phyloP scores from a whole-genome alignment of 768 basidiomycete species.

The Lactifluus hygrophoroides region DNA sequence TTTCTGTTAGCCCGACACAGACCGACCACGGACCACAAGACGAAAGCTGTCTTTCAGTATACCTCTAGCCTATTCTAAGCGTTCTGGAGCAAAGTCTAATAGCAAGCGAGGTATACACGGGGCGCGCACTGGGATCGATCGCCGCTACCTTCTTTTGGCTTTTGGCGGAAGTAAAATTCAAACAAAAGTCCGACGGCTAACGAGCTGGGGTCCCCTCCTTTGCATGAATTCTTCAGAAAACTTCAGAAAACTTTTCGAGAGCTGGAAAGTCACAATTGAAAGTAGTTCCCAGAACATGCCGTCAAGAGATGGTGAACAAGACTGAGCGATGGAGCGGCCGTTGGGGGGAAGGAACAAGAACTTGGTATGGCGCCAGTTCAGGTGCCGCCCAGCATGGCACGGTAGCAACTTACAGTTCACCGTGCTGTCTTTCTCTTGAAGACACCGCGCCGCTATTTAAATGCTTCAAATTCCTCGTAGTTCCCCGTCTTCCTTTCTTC shows the following conservation, averaged over 20 bases:
- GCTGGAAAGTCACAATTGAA: neutral
- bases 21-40: neutral
- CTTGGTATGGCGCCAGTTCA: slow-evolving; percentile 4
- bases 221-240: too few species aligned
- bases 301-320: neutral
- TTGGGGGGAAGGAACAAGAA: neutral
- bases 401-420: neutral
- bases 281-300: neutral
- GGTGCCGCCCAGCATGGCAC: neutral
- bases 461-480: neutral
- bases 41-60: neutral
- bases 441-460: slow-evolving; percentile 14
- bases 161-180: slow-evolving; percentile 8
- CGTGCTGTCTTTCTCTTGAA: neutral
- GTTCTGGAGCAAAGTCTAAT: neutral
- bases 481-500: slow-evolving; percentile 1
- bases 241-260: too few species aligned
- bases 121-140: slow-evolving; percentile 3
- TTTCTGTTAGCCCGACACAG: neutral
- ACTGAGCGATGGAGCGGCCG: neutral
- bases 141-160: slow-evolving; percentile 8
- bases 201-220: too few species aligned
- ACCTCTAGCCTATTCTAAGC: neutral
- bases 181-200: neutral
- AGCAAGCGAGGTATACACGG: neutral